Evolutionary conservation across 1,139 yeast genomes (phyloP), one percentile per base, ranked within the genome.

Genomic region (Arxiozyma heterogenica): DNA sequence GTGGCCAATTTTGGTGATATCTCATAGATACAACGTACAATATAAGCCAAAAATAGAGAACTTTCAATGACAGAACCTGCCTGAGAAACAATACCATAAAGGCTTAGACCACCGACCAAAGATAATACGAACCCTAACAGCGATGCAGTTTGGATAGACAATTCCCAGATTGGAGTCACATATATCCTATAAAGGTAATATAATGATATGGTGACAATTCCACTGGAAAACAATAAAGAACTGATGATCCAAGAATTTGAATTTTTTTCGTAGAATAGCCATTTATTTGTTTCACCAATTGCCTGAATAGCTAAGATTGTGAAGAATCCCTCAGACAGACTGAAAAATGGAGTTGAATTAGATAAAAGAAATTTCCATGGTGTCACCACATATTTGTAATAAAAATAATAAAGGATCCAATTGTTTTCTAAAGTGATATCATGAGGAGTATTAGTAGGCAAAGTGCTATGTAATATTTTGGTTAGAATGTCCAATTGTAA

Each of bases 291-390:
- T 66, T 89, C 93, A 8, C 98, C 97, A 45, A 87, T 78, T 9
- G 96, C 90, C 71, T 93, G 98, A 58, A 93, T 88, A 34, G 90
- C 84, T 55, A 93, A 74, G 46, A 93, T 78, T 0, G 96, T 83
- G 71, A 97, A 93, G 63, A 93, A 85, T 0, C 98, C 98, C 72
- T 93, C 98, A 54, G 90, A 72, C 18, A 90, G 77, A 1, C 97
- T 87, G 70, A 93, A 91, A 50, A 87, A 74, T 0, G 96, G 94
- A 0, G 98, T 93, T 8, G 96, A 81, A 66, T 88, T 87, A 50
- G 82, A 76, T 49, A 93, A 74, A 48, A 86, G 71, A 54, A 78
- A 68, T 59, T 80, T 79, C 98, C 98, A 91, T 5, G 82, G 81
- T 53, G 71, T 68, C 34, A 82, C 74, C 7, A 78, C 58, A 53